Evolutionary conservation across 2,329 filamentous ascomycete species (phyloP).

Genomic region (Kalaharituber pfeilii): DNA sequence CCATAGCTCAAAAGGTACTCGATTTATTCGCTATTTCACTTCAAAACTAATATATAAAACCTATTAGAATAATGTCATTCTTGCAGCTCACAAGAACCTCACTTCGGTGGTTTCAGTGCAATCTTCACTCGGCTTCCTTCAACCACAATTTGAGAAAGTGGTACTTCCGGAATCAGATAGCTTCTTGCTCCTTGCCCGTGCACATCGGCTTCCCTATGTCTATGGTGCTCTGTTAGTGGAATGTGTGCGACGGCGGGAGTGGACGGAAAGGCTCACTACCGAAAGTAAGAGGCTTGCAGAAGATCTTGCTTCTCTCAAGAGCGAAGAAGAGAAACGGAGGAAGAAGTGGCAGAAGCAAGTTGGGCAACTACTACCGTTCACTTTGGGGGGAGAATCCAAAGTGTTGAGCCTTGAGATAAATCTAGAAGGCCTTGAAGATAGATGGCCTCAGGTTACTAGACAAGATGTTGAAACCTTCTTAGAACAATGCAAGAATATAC

Average conservation of each 20-base stretch:
- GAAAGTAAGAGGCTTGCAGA: constrained; percentile 80
- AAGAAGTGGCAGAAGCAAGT: constrained; percentile 82
- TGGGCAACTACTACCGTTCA: constrained; percentile 41
- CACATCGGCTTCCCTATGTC: constrained; percentile 55
- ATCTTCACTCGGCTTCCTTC: constrained; percentile 54
- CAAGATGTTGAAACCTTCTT: constrained; percentile 63
- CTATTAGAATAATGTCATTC: constrained; percentile 30
- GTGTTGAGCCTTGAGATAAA: constrained; percentile 72
- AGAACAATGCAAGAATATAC: constrained; percentile 44
- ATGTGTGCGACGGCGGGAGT: constrained; percentile 69
- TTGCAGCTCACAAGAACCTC: constrained; percentile 33
- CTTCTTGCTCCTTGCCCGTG: constrained; percentile 55
- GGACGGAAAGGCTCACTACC: constrained; percentile 74
- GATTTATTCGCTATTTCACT: too few species aligned
- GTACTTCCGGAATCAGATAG: constrained; percentile 55
- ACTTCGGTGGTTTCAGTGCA: constrained; percentile 61
- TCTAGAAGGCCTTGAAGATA: constrained; percentile 51
- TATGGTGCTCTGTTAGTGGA: constrained; percentile 83
- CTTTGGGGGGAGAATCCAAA: constrained; percentile 46
- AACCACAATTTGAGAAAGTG: constrained; percentile 55
- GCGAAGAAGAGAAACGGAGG: constrained; percentile 76
- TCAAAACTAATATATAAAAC: too few species aligned
- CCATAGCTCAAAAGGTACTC: not conserved
- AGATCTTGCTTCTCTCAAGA: constrained; percentile 79
- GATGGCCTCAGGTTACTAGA: constrained; percentile 62